Base-by-base conservation (phyloP, 192 early-diverging fungal species). In the Spinellus fusiger region DNA sequence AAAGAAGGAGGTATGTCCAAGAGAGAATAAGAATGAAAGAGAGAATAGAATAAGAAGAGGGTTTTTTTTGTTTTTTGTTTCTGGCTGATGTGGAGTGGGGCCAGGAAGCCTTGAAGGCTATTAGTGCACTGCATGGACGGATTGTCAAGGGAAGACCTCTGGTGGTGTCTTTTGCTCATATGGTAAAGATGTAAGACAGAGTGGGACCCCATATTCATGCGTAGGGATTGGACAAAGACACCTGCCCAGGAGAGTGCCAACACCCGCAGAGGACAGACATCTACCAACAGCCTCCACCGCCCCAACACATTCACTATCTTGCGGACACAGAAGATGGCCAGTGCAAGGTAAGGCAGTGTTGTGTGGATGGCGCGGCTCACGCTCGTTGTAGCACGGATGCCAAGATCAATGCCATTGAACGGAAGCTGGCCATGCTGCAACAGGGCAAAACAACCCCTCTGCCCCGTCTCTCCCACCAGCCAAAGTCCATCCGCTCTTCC, bases 381-480 rank as follows among this genome's bases (percentile, higher is more conserved):
- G 46, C 35, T 54, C 49, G 31, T 34, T 37, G 1, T 49, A 81
- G 76, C 48, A 85, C 77, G n/a, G 65, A 86, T 23, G 68, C 82
- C 49, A 89, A 84, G 64, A 89, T 89, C 49, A 69, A 65, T 13
- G 85, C 87, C 0, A 73, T 89, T 35, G 87, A 89, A 59, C 71
- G 75, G n/a, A 89, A 89, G 55, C 60, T 89, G 20, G 79, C 80
- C 1, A 59, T 63, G 28, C 32, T 82, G 53, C n/a, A 77, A 50
- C 64, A 73, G 27, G 27, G 31, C n/a, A 31, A 18, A 20, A 7
- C 40, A 18, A 7, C 53, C 22, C 15, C 61, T n/a, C n/a, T 31
- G 10, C 51, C 7, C 13, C 40, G 20, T 38, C 50, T 25, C 8
- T 25, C 47, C 25, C 37, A 27, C 29, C 51, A 64, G n/a, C 23